Percentiles rank a stretch among this genome's conserved stretches.
Evolutionary conservation across 1,139 yeast genomes (phyloP).

Genomic region (Kodamaea sp.): DNA sequence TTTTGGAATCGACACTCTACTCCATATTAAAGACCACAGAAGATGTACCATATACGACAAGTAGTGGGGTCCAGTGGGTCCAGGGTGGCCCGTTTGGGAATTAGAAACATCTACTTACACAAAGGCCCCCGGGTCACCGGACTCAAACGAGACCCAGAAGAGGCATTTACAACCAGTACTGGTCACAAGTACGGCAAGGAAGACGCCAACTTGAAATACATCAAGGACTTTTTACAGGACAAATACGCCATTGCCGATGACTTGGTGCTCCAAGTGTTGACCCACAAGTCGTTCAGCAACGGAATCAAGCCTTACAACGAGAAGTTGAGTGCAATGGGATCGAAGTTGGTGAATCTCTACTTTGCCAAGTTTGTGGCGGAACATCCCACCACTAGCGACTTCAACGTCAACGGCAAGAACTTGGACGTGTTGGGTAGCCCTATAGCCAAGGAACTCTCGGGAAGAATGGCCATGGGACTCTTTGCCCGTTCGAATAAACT

Average conservation of each 20-base stretch:
- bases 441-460: slow-evolving; percentile 50
- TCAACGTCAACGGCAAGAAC: slow-evolving; percentile 54
- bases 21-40: no score
- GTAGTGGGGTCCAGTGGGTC: slow-evolving; percentile 7
- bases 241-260: slow-evolving; percentile 52
- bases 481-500: slow-evolving; percentile 53
- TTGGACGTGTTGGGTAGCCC: slow-evolving; percentile 66
- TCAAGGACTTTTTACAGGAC: slow-evolving; percentile 48
- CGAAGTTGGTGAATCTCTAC: slow-evolving; percentile 63
- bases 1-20: slow-evolving; percentile 11
- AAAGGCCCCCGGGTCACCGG: slow-evolving; percentile 71
- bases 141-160: slow-evolving; percentile 72
- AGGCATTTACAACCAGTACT: slow-evolving; percentile 54
- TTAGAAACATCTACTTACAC: slow-evolving; percentile 36
- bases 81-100: slow-evolving; percentile 7
- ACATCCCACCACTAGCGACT: slow-evolving; percentile 23
- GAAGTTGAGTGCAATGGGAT: slow-evolving; percentile 77
- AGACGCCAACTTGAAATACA: slow-evolving; percentile 48
- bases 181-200: slow-evolving; percentile 62
- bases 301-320: slow-evolving; percentile 89
- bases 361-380: slow-evolving; percentile 55
- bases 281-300: slow-evolving; percentile 93
- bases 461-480: slow-evolving; percentile 51
- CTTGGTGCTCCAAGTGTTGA: slow-evolving; percentile 71
- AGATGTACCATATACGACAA: slow-evolving; percentile 12